phyloP scores from a whole-genome alignment of 176 grass and related monocot species.

The Juncus effusus region DNA sequence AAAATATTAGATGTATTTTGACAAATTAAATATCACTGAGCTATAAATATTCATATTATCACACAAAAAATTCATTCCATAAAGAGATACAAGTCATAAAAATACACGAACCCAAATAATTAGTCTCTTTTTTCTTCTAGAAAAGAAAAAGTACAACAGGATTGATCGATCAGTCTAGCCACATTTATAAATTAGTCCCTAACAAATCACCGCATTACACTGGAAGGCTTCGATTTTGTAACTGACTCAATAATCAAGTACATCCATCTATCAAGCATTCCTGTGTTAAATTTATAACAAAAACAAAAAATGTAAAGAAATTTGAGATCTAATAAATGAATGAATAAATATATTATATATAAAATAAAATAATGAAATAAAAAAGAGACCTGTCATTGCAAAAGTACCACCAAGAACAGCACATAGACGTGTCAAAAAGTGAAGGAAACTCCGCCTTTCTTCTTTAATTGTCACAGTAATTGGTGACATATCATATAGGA shows the following conservation, averaged over 20 bases:
- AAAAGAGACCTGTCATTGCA: constrained; percentile 80
- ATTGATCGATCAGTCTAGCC: background rate
- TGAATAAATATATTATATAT: background rate
- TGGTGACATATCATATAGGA: constrained; percentile 95
- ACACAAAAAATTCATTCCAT: too few relatives aligned
- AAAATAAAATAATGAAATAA: background rate
- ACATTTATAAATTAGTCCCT: constrained; percentile 8
- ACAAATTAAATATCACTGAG: too few relatives aligned
- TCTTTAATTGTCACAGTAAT: constrained; percentile 97
- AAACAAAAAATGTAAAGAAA: background rate
- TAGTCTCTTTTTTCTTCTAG: constrained; percentile 1
- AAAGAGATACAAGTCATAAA: too few relatives aligned
- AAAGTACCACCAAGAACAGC: constrained; percentile 98
- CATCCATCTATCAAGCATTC: constrained; percentile 99
- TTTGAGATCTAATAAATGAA: background rate
- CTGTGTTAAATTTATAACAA: constrained; percentile 17
- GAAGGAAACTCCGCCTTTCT: constrained; percentile 88
- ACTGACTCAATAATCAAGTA: constrained; percentile 70
- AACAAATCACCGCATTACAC: constrained; percentile 43
- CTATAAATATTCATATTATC: too few relatives aligned
- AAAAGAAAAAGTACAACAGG: constrained; percentile 1
- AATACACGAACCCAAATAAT: constrained; percentile 21
- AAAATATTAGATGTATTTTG: too few relatives aligned
- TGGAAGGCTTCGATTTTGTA: constrained; percentile 63
- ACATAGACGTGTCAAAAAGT: constrained; percentile 91